A percentile compares a stretch with the other conserved stretches of the same genome.
Evolutionary conservation across 78 protist species (phyloP).

Genomic region (Acrasis kona): DNA sequence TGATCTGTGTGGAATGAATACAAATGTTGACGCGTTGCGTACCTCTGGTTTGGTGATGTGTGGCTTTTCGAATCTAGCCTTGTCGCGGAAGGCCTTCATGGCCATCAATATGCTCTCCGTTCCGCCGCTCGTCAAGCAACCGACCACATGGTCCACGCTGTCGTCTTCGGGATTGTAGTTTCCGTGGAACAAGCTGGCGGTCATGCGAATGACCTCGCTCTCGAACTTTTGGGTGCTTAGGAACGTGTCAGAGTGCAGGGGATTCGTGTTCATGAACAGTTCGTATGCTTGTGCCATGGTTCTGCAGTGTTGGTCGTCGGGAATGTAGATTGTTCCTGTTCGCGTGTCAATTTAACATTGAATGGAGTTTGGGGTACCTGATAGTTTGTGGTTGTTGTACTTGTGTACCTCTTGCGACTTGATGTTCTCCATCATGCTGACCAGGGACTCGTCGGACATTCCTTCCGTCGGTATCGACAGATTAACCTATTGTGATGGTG

Average conservation of each 20-base stretch:
- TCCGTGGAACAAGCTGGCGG: constrained; percentile 40
- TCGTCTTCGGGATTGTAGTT: constrained; percentile 37
- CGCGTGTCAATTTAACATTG: neutral
- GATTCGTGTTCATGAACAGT: constrained; percentile 57
- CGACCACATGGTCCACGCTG: constrained; percentile 39
- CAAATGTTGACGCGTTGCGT: too few relatives aligned
- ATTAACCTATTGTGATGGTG: too few relatives aligned
- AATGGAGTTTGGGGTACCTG: neutral
- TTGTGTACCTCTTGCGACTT: neutral
- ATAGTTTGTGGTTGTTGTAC: neutral
- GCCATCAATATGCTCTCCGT: constrained; percentile 58
- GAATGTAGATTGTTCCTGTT: neutral
- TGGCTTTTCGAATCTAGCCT: constrained; percentile 20
- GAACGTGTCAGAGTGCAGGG: constrained; percentile 63
- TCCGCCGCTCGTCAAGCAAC: constrained; percentile 57
- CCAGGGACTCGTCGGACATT: neutral
- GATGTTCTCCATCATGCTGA: neutral
- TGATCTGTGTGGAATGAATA: too few relatives aligned
- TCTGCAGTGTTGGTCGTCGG: neutral
- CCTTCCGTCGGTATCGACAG: neutral
- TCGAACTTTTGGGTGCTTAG: constrained; percentile 69
- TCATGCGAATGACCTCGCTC: constrained; percentile 70
- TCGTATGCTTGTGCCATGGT: constrained; percentile 12
- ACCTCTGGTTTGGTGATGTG: neutral
- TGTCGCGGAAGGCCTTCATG: constrained; percentile 26